Evolutionary conservation across 2,329 filamentous ascomycete genomes (phyloP), one percentile per base, ranked within the genome.

Genomic region (Coniochaeta pulveracea): DNA sequence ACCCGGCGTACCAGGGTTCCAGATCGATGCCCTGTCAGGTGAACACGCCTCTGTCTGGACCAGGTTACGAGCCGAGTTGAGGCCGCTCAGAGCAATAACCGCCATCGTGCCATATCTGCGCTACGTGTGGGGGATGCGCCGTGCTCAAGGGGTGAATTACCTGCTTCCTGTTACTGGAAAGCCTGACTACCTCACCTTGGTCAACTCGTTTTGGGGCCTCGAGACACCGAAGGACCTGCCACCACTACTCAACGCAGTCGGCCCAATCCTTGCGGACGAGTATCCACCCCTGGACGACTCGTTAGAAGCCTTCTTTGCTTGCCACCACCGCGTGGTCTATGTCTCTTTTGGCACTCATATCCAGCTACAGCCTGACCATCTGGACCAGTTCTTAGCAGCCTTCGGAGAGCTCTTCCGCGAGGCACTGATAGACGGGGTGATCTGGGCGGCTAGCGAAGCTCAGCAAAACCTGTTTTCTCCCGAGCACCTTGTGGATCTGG

Each of bases 151-250:
- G 3, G 54, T 63, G 5, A 34, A 42, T 6, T 49, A 56, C 14
- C 34, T 42, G 3, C 44, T 54, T 5, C 50, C 49, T 0, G 35
- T 44, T 1, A 36, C 45, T 3, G 18, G 28, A n/a, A 62, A 62
- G 30, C 60, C 61, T 0, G 48, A 61, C 35, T 54, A 62, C 28
- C 51, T 65, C 4, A 40, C 58, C 3, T 45, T 64, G 5, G 52
- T 64, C 16, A 64, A 64, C 34, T 61, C 58, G 0, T 64, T 64
- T 38, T 60, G 54, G 36, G 60, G 60, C 0, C 45, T 64, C 6
- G 61, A 66, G 33, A 46, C 51, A 2, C 54, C 61, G 0, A 55
- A 54, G 15, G 59, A 64, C 35, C 36, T 64, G 3, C 61, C 61
- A 2, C 61, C 60, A 2, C 43, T 56, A 1, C 49, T 55, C 16